Percentiles rank a stretch among this genome's conserved stretches.
phyloP scores from a whole-genome alignment of 352 stramenopile species.

The Thalassiosira livingstoniorum region DNA sequence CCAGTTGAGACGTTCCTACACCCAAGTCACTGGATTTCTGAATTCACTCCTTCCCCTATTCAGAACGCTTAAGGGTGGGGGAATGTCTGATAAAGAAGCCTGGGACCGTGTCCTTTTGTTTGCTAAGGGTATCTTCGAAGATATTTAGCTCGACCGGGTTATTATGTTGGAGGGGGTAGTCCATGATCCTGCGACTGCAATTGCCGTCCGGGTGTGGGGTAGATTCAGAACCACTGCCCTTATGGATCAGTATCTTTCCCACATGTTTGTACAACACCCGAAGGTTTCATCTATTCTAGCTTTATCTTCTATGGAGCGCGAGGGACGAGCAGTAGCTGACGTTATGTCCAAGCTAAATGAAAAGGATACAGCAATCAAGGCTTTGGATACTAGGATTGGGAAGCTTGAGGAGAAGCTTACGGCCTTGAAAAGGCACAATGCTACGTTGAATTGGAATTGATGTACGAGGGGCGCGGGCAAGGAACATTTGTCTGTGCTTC shows the following conservation, averaged over 20 bases:
- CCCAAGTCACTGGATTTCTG: background rate
- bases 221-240: background rate
- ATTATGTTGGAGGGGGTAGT: background rate
- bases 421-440: conserved; percentile 6
- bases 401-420: background rate
- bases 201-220: background rate
- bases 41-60: background rate
- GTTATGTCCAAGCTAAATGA: background rate
- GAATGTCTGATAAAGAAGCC: background rate
- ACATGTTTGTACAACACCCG: background rate
- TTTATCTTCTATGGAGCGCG: background rate
- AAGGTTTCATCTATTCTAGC: background rate
- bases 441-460: too few species aligned
- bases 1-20: background rate
- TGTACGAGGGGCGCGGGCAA: too few species aligned
- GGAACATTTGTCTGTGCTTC: too few species aligned
- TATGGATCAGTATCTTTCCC: background rate
- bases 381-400: background rate
- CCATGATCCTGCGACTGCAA: background rate
- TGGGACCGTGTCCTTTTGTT: background rate
- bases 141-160: too few species aligned
- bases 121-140: background rate
- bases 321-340: background rate
- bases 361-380: background rate
- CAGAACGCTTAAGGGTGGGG: background rate